A percentile compares a stretch with the other conserved stretches of the same genome.
Evolutionary conservation across 305 asterid genomes (phyloP).

Genomic region (Solanum chacoense): DNA sequence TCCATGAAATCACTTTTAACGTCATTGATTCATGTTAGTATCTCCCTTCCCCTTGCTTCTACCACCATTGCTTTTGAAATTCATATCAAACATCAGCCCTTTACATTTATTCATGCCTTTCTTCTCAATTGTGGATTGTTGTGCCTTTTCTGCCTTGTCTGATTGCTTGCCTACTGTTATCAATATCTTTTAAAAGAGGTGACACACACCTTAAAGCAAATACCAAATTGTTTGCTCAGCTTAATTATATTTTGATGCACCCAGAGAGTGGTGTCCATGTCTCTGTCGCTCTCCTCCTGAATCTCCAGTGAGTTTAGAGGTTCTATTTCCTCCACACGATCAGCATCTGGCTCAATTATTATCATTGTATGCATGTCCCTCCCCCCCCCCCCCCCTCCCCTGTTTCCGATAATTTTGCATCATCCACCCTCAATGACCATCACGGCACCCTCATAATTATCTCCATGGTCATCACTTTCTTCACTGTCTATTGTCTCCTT

Average conservation of each 20-base stretch:
- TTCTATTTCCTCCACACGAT: background rate
- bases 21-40: background rate
- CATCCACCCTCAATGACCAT: background rate
- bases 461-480: background rate
- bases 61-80: background rate
- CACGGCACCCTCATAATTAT: background rate
- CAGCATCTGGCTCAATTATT: background rate
- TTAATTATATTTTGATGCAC: background rate
- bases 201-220: background rate
- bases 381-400: background rate
- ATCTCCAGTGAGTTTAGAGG: background rate
- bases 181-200: background rate
- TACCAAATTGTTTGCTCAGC: background rate
- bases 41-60: background rate
- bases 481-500: background rate
- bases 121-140: background rate
- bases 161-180: background rate
- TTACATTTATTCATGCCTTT: background rate
- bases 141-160: background rate
- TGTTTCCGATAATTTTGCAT: background rate
- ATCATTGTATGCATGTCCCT: background rate
- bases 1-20: background rate
- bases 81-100: background rate
- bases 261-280: background rate
- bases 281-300: background rate